Conservation (phyloP, 257 asterid species). For the Buddleja alternifolia region DNA sequence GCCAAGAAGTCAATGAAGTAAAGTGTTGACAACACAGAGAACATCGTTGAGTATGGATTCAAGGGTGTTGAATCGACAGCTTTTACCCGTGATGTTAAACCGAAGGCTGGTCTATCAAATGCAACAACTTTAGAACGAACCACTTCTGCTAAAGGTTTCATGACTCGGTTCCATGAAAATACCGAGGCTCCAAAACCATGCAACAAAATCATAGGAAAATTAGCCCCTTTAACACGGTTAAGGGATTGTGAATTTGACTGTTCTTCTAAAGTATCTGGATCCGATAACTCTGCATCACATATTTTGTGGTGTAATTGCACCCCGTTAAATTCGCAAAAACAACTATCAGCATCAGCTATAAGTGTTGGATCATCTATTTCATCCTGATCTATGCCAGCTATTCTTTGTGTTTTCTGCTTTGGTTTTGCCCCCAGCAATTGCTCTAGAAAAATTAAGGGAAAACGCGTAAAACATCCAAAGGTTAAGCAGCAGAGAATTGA, state of each 20-base stretch:
- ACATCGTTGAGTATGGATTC: slow-evolving; percentile 78
- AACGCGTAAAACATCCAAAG: slow-evolving; percentile 4
- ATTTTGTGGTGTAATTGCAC: slow-evolving; percentile 88
- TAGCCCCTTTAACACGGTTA: slow-evolving; percentile 33
- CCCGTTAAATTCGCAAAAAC: slow-evolving; percentile 84
- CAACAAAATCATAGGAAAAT: slow-evolving; percentile 76
- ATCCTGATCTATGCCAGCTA: slow-evolving; percentile 72
- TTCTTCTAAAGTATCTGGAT: slow-evolving; percentile 34
- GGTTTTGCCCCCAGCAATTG: slow-evolving; percentile 44
- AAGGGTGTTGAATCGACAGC: slow-evolving; percentile 46
- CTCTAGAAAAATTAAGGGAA: slow-evolving; percentile 43
- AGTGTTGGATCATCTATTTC: slow-evolving; percentile 68
- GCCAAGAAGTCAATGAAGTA: slow-evolving; percentile 74
- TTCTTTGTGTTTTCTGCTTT: slow-evolving; percentile 39
- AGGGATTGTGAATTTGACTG: slow-evolving; percentile 36
- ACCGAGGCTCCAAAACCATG: slow-evolving; percentile 97
- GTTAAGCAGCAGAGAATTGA: neutral
- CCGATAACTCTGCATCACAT: slow-evolving; percentile 47
- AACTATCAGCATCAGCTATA: slow-evolving; percentile 87
- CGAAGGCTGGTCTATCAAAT: slow-evolving; percentile 97
- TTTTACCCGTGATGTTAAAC: slow-evolving; percentile 77
- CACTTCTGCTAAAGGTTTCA: slow-evolving; percentile 68
- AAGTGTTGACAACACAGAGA: slow-evolving; percentile 75
- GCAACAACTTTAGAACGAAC: slow-evolving; percentile 80
- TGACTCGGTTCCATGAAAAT: slow-evolving; percentile 80